A percentile compares a stretch with the other conserved stretches of the same genome.
These are phyloP conservation scores for Leptodontidium sp. DNA, from an alignment of 2,329 filamentous ascomycete genomes.

Conservation along the genomic window DNA sequence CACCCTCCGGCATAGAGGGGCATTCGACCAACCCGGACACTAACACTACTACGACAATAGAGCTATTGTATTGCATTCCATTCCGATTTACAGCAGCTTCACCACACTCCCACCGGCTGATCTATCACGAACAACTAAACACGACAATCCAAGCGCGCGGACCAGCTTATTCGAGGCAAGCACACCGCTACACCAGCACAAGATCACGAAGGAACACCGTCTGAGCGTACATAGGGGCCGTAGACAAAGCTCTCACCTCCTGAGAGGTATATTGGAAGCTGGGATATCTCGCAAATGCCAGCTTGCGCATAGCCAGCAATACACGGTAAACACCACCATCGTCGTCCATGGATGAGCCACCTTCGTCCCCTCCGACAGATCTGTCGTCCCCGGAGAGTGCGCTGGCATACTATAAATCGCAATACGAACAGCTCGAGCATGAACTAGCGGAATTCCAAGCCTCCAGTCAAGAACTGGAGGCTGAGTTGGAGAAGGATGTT, in stretches of 20 bases:
- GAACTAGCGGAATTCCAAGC: constrained; percentile 94
- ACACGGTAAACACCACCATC: constrained; percentile 33
- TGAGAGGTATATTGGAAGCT: constrained; percentile 26
- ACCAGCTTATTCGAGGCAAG: constrained; percentile 26
- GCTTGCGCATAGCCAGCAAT: constrained; percentile 26
- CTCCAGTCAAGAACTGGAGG: constrained; percentile 92
- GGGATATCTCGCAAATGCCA: constrained; percentile 30
- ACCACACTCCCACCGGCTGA: constrained; percentile 24
- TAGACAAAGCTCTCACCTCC: background rate
- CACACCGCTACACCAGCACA: constrained; percentile 34
- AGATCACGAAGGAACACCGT: constrained; percentile 11
- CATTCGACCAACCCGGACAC: constrained; percentile 19
- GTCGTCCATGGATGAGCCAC: constrained; percentile 56
- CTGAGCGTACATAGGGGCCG: constrained; percentile 22
- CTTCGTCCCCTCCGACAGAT: constrained; percentile 68
- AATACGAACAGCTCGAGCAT: constrained; percentile 91
- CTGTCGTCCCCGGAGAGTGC: constrained; percentile 72
- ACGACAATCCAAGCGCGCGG: constrained; percentile 29
- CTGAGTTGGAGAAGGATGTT: constrained; percentile 94
- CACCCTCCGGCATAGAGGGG: constrained; percentile 23
- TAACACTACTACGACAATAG: constrained; percentile 24
- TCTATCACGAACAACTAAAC: constrained; percentile 27
- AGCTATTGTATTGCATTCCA: constrained; percentile 28
- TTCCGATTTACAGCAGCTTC: constrained; percentile 7
- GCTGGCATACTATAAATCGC: constrained; percentile 91